These are phyloP conservation scores for Cercophora samala DNA, from an alignment of 495 filamentous ascomycete genomes.

Conservation along the genomic window DNA sequence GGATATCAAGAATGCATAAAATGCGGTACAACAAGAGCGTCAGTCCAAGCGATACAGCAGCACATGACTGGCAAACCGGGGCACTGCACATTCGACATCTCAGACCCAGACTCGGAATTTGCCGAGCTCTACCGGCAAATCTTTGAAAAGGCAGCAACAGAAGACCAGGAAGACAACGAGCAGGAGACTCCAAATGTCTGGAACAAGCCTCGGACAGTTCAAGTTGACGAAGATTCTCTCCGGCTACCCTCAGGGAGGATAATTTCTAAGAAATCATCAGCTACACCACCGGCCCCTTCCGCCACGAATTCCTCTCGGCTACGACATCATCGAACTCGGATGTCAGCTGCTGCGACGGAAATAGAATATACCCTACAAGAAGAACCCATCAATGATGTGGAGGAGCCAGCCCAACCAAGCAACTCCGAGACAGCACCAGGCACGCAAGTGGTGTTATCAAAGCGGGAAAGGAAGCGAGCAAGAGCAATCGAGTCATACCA, in stretches of 20 bases:
- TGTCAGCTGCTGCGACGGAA: background rate
- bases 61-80: constrained; percentile 36
- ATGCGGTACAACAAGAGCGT: constrained; percentile 31
- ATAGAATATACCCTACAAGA: background rate
- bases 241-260: constrained; percentile 6
- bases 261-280: constrained; percentile 3
- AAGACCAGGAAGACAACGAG: constrained; percentile 17
- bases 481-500: constrained; percentile 24
- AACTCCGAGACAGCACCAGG: background rate
- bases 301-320: background rate
- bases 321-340: background rate
- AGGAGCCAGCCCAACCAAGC: background rate
- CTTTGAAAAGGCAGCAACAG: background rate
- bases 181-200: constrained; percentile 2
- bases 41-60: constrained; percentile 36
- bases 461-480: constrained; percentile 15
- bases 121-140: constrained; percentile 29
- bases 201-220: background rate
- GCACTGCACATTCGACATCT: constrained; percentile 36
- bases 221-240: constrained; percentile 4
- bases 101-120: constrained; percentile 31
- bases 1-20: constrained; percentile 39
- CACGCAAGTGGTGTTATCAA: background rate
- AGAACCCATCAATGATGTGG: background rate
- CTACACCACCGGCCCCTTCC: no score